A percentile compares a stretch with the other conserved stretches of the same genome.
Evolutionary conservation across 352 stramenopile genomes (phyloP).

Genomic region (Paralagenidium karlingii): DNA sequence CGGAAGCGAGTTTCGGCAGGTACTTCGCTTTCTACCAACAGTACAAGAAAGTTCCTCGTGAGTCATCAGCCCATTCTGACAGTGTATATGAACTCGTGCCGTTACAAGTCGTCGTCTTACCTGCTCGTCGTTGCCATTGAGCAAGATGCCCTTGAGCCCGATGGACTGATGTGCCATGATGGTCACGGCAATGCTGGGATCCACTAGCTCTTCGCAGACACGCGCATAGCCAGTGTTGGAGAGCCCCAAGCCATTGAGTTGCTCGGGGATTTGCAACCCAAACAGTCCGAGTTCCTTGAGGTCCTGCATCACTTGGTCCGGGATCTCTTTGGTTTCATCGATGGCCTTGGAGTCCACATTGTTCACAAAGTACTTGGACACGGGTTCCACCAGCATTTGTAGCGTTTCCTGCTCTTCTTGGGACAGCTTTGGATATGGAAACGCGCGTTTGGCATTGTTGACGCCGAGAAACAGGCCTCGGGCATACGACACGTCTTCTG

Average conservation of each 20-base stretch:
- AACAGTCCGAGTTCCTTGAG: constrained; percentile 81
- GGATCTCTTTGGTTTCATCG: constrained; percentile 74
- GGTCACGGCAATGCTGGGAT: constrained; percentile 64
- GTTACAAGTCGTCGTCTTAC: constrained; percentile 1
- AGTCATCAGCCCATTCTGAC: too few species aligned
- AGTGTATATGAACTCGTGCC: too few species aligned
- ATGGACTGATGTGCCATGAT: constrained; percentile 85
- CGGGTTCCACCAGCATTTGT: constrained; percentile 74
- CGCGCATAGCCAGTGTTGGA: constrained; percentile 80
- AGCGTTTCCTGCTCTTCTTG: constrained; percentile 68
- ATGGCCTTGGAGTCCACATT: constrained; percentile 57
- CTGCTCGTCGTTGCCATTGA: constrained; percentile 70
- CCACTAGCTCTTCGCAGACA: constrained; percentile 76
- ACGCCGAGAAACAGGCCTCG: constrained; percentile 73
- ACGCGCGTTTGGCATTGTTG: constrained; percentile 62
- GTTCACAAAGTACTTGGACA: constrained; percentile 69
- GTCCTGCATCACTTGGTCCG: constrained; percentile 47
- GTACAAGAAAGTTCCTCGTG: too few species aligned
- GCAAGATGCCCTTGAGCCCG: constrained; percentile 76
- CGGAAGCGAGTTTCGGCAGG: constrained; percentile 81
- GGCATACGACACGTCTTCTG: constrained; percentile 61
- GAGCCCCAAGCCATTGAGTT: constrained; percentile 59
- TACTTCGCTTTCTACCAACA: constrained; percentile 70
- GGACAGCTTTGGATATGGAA: constrained; percentile 66
- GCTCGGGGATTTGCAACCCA: constrained; percentile 73